phyloP scores from a whole-genome alignment of 2,329 filamentous ascomycete species.

The Apiospora pterosperma region DNA sequence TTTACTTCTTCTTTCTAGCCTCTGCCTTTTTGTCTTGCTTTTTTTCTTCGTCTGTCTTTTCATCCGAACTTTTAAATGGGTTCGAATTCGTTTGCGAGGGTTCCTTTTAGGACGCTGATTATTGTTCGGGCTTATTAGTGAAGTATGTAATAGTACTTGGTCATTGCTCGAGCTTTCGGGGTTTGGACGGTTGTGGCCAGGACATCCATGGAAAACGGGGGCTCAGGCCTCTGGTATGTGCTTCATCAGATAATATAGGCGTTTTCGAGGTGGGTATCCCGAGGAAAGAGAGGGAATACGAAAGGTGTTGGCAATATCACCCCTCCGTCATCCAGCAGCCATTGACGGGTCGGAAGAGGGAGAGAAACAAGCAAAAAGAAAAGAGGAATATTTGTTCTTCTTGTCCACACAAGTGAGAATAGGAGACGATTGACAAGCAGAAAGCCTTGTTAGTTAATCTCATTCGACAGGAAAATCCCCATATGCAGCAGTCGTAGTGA shows the following conservation, averaged over 20 bases:
- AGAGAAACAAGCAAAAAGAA: background rate
- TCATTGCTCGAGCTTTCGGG: constrained; percentile 1
- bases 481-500: background rate
- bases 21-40: background rate
- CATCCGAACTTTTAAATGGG: background rate
- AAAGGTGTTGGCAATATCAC: background rate
- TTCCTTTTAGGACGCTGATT: background rate
- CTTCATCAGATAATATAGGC: background rate
- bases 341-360: background rate
- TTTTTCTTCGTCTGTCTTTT: constrained; percentile 1
- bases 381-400: background rate
- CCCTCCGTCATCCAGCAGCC: background rate
- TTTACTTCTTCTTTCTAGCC: background rate
- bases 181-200: background rate
- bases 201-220: constrained; percentile 1
- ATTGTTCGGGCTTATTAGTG: background rate
- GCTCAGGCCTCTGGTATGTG: background rate
- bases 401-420: background rate
- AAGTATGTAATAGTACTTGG: background rate
- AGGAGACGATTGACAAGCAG: background rate
- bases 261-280: background rate
- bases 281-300: background rate
- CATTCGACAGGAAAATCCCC: background rate
- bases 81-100: background rate
- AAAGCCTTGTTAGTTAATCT: background rate